Evolutionary conservation across 176 grass and related monocot genomes (phyloP), one percentile per base, ranked within the genome.

Genomic region (Alopecurus myosuroides): DNA sequence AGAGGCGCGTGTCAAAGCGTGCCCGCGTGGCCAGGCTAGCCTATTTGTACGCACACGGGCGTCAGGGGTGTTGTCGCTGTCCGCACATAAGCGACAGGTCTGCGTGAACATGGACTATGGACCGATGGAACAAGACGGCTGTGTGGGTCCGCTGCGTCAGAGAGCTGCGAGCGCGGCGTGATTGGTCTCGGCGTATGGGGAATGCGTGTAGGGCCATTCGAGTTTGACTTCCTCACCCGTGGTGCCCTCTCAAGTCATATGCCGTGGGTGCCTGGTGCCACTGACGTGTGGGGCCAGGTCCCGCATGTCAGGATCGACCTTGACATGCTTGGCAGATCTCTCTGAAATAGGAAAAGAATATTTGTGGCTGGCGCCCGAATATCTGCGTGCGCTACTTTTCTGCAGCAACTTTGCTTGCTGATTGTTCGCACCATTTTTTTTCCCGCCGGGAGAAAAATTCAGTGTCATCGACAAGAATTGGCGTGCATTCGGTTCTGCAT

Each of bases 31-130:
- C 68, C 81, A 87, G 85, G 39, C 79, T 90, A 48, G 85, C n/a
- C 35, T 80, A 90, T 60, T 87, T 84, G 89, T 90, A 87, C n/a
- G 70, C 77, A 39, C 85, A 46, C 68, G 81, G 48, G 76, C 36
- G 14, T 6, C 82, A 57, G 28, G 17, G 39, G 7, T 18, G 1
- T 8, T 76, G 88, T 86, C 81, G 76, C 11, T 68, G 88, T 86
- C 81, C 84, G 65, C 65, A 50, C 28, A 64, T 0, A n/a, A n/a
- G 19, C 1, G 14, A 19, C 29, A 28, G 44, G 7, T 7, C 17
- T 23, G 55, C 9, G 17, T 67, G 75, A 23, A 33, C 19, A 6
- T 0, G 40, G 88, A 0, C 68, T 3, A 75, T 68, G 28, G 8
- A 84, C 80, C 49, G 4, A 3, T 0, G 3, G 2, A 7, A 15